phyloP scores from a whole-genome alignment of 495 filamentous ascomycete species.

The Jackrogersella minutella region DNA sequence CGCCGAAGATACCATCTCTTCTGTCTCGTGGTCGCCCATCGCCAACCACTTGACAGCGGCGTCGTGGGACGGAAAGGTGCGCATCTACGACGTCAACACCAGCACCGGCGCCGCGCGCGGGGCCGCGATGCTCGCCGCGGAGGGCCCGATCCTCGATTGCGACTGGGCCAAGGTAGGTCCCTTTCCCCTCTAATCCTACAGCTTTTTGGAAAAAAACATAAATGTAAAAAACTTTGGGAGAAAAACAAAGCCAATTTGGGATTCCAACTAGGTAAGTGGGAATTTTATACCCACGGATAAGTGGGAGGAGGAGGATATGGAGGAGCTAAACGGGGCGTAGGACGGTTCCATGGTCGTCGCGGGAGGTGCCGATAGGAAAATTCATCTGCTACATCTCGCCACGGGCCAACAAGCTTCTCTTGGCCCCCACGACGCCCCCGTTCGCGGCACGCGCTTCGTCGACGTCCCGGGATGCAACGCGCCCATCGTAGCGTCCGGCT shows the following conservation, averaged over 20 bases:
- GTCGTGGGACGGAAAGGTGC: conserved; percentile 92
- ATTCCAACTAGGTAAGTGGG: conserved; percentile 12
- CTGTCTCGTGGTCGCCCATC: conserved; percentile 75
- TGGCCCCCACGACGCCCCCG: conserved; percentile 80
- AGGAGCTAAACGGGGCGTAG: conserved; percentile 43
- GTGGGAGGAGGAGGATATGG: background rate
- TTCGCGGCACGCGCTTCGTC: conserved; percentile 82
- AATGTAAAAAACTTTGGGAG: background rate
- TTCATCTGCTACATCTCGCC: conserved; percentile 77
- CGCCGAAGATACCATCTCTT: conserved; percentile 84
- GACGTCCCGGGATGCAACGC: conserved; percentile 58
- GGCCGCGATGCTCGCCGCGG: conserved; percentile 75
- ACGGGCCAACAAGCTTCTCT: conserved; percentile 66
- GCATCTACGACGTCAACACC: conserved; percentile 83
- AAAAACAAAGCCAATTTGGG: conserved; percentile 20
- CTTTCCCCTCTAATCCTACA: conserved; percentile 1
- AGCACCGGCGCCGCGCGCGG: conserved; percentile 69
- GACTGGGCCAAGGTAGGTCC: conserved; percentile 80
- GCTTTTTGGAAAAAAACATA: no score
- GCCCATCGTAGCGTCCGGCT: conserved; percentile 83
- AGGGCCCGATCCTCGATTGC: conserved; percentile 75
- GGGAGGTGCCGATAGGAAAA: conserved; percentile 84
- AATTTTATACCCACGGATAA: background rate
- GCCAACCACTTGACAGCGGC: conserved; percentile 71
- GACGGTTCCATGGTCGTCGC: conserved; percentile 77